These are phyloP conservation scores for Trametes polyzona DNA, from an alignment of 1,284 basidiomycete genomes.

Conservation along the genomic window DNA sequence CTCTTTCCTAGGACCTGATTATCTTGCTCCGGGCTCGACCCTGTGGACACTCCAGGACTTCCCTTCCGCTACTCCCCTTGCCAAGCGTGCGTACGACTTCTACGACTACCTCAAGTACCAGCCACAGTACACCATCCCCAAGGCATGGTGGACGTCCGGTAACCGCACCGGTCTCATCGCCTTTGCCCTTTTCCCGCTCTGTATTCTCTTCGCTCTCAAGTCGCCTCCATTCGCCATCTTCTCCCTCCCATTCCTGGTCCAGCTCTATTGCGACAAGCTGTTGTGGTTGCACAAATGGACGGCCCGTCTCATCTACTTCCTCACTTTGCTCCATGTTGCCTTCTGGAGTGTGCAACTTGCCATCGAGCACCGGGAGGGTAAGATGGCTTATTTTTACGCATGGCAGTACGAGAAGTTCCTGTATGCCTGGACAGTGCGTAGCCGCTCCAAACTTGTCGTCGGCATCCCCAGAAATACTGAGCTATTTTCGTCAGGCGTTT, in stretches of 20 bases:
- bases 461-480: not conserved
- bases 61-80: conserved; percentile 32
- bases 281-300: conserved; percentile 73
- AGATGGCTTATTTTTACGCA: conserved; percentile 62
- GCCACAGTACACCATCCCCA: conserved; percentile 66
- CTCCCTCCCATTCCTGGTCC: conserved; percentile 69
- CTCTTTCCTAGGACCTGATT: conserved; percentile 73
- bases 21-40: conserved; percentile 61
- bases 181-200: conserved; percentile 79
- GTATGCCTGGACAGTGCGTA: conserved; percentile 71
- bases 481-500: conserved; percentile 55
- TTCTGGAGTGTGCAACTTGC: conserved; percentile 80
- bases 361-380: conserved; percentile 52
- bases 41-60: conserved; percentile 42
- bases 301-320: conserved; percentile 75
- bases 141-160: conserved; percentile 80
- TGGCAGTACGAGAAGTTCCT: conserved; percentile 76
- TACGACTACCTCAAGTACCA: conserved; percentile 40
- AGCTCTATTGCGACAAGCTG: conserved; percentile 81
- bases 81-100: conserved; percentile 33
- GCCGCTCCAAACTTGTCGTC: not conserved
- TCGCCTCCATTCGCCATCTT: conserved; percentile 82
- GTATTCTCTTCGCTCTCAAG: conserved; percentile 80
- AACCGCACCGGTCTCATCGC: conserved; percentile 77
- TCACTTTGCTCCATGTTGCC: conserved; percentile 70